Percentiles rank a stretch among this genome's conserved stretches.
phyloP scores from a whole-genome alignment of 2,329 filamentous ascomycete species.

The Nothophoma quercina region DNA sequence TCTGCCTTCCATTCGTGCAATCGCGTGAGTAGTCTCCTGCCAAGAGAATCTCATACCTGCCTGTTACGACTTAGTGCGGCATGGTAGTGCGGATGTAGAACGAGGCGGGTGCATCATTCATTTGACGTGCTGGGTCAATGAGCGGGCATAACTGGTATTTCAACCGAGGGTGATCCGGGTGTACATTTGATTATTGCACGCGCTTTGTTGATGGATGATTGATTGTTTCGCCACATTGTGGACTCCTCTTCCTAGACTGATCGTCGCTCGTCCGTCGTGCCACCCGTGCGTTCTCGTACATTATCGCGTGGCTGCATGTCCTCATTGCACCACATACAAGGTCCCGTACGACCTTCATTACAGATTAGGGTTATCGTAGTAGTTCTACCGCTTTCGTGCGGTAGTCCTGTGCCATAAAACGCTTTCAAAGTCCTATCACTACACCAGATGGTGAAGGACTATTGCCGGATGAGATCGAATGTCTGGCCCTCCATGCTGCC shows the following conservation, averaged over 20 bases:
- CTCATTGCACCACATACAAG: not conserved
- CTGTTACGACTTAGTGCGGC: slow-evolving; percentile 14
- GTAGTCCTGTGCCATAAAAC: too few relatives aligned
- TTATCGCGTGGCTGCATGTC: not conserved
- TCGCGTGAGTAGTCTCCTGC: slow-evolving; percentile 11
- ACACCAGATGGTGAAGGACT: too few relatives aligned
- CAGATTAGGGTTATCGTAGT: slow-evolving; percentile 1
- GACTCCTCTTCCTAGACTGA: too few relatives aligned
- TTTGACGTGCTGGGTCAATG: slow-evolving; percentile 2
- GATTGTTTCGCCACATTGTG: not conserved
- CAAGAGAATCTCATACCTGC: slow-evolving; percentile 17
- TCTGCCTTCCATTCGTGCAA: slow-evolving; percentile 21
- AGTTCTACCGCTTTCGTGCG: too few relatives aligned
- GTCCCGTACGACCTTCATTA: slow-evolving; percentile 1
- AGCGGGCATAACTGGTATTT: slow-evolving; percentile 1
- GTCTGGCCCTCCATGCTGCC: not conserved
- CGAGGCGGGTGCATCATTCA: not conserved
- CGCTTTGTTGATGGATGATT: not conserved
- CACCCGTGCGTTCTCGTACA: not conserved
- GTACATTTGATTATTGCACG: not conserved
- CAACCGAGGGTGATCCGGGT: not conserved
- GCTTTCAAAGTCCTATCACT: too few relatives aligned
- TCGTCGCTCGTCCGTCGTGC: not conserved
- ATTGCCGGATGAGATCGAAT: too few relatives aligned
- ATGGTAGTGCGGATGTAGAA: not conserved